Evolutionary conservation across 2,329 filamentous ascomycete genomes (phyloP).

Genomic region (Fusarium poae): DNA sequence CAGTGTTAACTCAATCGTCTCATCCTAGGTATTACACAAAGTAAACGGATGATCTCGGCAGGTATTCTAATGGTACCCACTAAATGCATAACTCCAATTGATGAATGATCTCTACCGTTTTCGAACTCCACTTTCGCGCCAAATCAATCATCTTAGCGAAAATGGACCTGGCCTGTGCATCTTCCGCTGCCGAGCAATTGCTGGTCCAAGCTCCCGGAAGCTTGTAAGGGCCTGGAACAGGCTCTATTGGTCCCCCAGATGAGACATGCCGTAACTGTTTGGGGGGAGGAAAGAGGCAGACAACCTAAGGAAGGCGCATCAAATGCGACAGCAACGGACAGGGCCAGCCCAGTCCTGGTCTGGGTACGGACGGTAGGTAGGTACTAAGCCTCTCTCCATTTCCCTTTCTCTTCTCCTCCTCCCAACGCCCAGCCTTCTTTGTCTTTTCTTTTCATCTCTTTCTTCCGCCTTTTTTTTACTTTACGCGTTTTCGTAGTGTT

Average conservation of each 20-base stretch:
- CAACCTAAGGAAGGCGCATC: slow-evolving; percentile 25
- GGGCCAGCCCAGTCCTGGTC: slow-evolving; percentile 37
- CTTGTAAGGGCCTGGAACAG: slow-evolving; percentile 40
- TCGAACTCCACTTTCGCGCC: slow-evolving; percentile 22
- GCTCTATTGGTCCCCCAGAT: slow-evolving; percentile 44
- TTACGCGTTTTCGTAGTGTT: slow-evolving; percentile 26
- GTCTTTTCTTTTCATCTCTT: slow-evolving; percentile 40
- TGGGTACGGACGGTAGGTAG: neutral
- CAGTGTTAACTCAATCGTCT: slow-evolving; percentile 2
- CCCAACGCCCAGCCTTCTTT: slow-evolving; percentile 44
- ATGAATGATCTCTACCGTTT: slow-evolving; percentile 36
- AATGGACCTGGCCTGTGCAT: slow-evolving; percentile 31
- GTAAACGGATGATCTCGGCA: slow-evolving; percentile 22
- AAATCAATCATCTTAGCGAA: slow-evolving; percentile 36
- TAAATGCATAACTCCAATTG: slow-evolving; percentile 50
- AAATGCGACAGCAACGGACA: slow-evolving; percentile 48
- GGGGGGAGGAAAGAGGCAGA: slow-evolving; percentile 2
- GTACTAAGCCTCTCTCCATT: slow-evolving; percentile 5
- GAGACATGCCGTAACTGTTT: slow-evolving; percentile 23
- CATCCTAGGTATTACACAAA: slow-evolving; percentile 18
- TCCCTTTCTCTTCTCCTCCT: slow-evolving; percentile 21
- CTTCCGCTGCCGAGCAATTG: slow-evolving; percentile 40
- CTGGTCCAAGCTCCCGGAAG: slow-evolving; percentile 52
- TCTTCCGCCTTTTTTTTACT: slow-evolving; percentile 17
- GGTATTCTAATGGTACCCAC: slow-evolving; percentile 2